Percentiles rank a stretch among this genome's conserved stretches.
Conservation (phyloP, 1,139 yeast genomes). For the Yamadazyma membranifaciens region DNA sequence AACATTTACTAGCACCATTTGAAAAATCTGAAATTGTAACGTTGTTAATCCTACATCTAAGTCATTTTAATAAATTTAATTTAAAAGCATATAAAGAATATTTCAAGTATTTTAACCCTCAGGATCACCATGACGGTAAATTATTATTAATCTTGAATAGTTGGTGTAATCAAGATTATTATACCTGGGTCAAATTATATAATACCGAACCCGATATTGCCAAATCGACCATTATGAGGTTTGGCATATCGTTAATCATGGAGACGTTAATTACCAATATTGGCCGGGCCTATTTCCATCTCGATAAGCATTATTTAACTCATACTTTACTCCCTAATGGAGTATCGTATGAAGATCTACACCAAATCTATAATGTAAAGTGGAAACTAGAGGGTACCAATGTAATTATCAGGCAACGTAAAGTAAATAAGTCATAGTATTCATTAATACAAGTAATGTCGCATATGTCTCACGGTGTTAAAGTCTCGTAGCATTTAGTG, state of each 20-base stretch:
- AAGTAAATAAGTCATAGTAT: too few relatives aligned
- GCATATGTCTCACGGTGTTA: too few relatives aligned
- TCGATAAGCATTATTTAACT: conserved; percentile 21
- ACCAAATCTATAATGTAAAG: conserved; percentile 16
- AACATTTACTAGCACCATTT: conserved; percentile 18
- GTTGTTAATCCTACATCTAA: conserved; percentile 44
- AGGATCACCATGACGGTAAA: conserved; percentile 17
- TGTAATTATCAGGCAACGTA: conserved; percentile 23
- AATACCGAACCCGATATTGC: conserved; percentile 29
- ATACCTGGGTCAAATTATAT: conserved; percentile 39
- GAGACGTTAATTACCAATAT: conserved; percentile 29
- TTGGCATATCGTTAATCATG: conserved; percentile 35
- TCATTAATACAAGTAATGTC: too few relatives aligned
- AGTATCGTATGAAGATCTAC: conserved; percentile 19
- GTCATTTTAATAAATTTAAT: conserved; percentile 44
- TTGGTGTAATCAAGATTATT: conserved; percentile 40
- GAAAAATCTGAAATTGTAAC: conserved; percentile 42
- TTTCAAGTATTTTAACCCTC: conserved; percentile 22
- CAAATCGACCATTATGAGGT: conserved; percentile 37
- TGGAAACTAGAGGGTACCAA: conserved; percentile 29
- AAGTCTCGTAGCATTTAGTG: too few relatives aligned
- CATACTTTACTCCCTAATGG: conserved; percentile 27
- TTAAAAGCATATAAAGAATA: conserved; percentile 33
- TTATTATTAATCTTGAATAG: conserved; percentile 27
- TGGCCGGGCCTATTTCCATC: conserved; percentile 36